Evolutionary conservation across 495 filamentous ascomycete species (phyloP).

Genomic region (Neurospora sp.): DNA sequence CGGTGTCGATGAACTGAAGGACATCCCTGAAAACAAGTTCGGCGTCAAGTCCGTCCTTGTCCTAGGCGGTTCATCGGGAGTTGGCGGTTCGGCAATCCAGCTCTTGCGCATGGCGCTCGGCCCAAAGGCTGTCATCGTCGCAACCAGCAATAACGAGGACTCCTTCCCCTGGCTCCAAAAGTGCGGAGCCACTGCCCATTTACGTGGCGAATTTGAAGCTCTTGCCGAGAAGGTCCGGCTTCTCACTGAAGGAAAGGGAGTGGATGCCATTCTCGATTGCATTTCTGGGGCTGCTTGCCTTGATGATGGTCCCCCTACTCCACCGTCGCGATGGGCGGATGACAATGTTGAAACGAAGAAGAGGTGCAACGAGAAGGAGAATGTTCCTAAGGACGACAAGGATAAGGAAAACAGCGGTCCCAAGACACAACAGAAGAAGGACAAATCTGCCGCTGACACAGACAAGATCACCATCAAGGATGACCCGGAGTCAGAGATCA

Average conservation of each 20-base stretch:
- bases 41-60: slow-evolving; percentile 26
- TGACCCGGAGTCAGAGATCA: not conserved
- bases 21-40: not conserved
- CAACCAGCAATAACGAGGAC: slow-evolving; percentile 17
- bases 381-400: no score
- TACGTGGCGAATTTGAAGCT: slow-evolving; percentile 14
- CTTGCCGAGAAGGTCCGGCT: not conserved
- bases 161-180: slow-evolving; percentile 14
- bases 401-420: no score
- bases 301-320: not conserved
- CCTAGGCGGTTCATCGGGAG: slow-evolving; percentile 32
- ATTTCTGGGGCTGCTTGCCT: slow-evolving; percentile 8
- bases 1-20: not conserved
- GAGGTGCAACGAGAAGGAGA: not conserved
- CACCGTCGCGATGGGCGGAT: not conserved
- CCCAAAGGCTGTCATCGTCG: slow-evolving; percentile 23
- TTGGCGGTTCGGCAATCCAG: slow-evolving; percentile 32
- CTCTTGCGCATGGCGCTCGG: slow-evolving; percentile 27
- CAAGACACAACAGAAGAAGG: no score
- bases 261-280: slow-evolving; percentile 33
- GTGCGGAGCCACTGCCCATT: slow-evolving; percentile 13
- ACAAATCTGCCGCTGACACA: not conserved
- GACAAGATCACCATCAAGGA: not conserved
- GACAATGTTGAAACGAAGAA: not conserved
- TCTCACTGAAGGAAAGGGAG: slow-evolving; percentile 17